Conservation (phyloP, 225 moss, liverwort and hornwort species). For the Marchantia paleacea region DNA sequence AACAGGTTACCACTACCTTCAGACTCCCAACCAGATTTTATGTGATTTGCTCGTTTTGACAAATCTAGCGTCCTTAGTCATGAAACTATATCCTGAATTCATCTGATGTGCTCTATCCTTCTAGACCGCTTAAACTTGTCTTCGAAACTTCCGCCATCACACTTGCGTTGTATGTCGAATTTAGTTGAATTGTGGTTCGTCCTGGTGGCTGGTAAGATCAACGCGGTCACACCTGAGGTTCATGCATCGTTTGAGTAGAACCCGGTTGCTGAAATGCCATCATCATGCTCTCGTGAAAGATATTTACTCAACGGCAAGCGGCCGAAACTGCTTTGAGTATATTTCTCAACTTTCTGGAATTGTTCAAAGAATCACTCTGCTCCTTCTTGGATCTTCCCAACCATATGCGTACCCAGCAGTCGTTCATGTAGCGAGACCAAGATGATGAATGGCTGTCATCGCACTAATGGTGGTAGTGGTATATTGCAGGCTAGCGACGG, state of each 20-base stretch:
- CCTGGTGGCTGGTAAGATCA: background rate
- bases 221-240: background rate
- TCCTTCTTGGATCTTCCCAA: no score
- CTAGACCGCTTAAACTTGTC: background rate
- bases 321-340: no score
- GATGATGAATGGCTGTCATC: background rate
- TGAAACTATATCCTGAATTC: background rate
- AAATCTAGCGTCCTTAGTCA: background rate
- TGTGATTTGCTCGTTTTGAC: background rate
- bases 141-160: background rate
- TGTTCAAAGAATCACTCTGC: background rate
- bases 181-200: background rate
- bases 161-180: background rate
- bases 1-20: constrained; percentile 53
- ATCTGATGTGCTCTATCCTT: background rate
- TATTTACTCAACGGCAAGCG: no score
- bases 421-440: background rate
- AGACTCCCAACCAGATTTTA: background rate
- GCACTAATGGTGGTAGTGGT: background rate
- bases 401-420: no score
- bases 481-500: constrained; percentile 69
- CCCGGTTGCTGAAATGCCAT: background rate
- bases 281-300: background rate
- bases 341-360: background rate
- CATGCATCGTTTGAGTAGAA: background rate